A percentile compares a stretch with the other conserved stretches of the same genome.
Evolutionary conservation across 306 rosid genomes (phyloP).

Genomic region (Cucurbita ficifolia): DNA sequence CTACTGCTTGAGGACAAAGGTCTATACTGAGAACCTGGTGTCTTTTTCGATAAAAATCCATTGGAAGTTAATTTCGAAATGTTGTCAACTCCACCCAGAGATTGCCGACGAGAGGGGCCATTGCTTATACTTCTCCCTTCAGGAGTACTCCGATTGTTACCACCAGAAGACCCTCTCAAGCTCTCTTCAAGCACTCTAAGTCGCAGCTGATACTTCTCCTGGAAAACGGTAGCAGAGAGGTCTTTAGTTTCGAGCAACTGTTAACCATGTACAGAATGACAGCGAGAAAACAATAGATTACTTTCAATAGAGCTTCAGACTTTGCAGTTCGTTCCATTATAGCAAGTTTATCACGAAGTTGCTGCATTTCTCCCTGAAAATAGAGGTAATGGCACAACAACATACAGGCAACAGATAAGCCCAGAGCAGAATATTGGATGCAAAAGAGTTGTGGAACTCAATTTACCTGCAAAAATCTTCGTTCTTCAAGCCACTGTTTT

Average conservation of each 20-base stretch:
- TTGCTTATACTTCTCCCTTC: conserved; percentile 74
- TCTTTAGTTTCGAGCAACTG: background rate
- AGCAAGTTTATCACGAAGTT: conserved; percentile 89
- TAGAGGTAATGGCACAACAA: background rate
- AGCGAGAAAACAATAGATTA: conserved; percentile 36
- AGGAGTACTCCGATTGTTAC: conserved; percentile 52
- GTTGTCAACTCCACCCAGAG: conserved; percentile 92
- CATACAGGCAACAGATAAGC: background rate
- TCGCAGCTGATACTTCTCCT: conserved; percentile 86
- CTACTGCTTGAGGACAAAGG: conserved; percentile 61
- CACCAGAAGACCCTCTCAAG: conserved; percentile 63
- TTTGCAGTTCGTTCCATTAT: conserved; percentile 55
- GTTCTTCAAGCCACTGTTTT: conserved; percentile 98
- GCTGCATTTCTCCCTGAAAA: conserved; percentile 95
- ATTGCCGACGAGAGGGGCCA: conserved; percentile 94
- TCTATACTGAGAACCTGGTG: conserved; percentile 56
- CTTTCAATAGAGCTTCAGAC: conserved; percentile 92
- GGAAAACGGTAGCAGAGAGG: conserved; percentile 10
- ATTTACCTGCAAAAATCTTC: conserved; percentile 72
- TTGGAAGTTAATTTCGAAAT: conserved; percentile 57
- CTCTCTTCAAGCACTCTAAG: conserved; percentile 92
- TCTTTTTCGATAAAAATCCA: conserved; percentile 72
- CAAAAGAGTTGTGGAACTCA: conserved; percentile 1
- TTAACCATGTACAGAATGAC: background rate
- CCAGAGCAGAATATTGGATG: background rate